phyloP scores from a whole-genome alignment of 441 rosid genomes.

The Mallotus japonicus region DNA sequence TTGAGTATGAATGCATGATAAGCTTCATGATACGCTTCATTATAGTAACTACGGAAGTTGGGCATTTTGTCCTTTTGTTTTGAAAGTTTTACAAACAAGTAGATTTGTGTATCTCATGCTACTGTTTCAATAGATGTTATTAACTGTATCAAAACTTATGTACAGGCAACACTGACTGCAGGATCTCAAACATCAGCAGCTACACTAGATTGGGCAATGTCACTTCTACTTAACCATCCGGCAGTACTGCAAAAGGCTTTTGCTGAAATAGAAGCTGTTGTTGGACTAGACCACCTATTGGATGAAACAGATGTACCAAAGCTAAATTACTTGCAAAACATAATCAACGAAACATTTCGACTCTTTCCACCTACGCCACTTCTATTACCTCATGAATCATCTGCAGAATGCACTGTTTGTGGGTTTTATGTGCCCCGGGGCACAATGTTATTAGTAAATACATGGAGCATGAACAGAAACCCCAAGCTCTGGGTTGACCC shows the following conservation, averaged over 20 bases:
- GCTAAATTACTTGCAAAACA: slow-evolving; percentile 30
- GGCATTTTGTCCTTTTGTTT: not conserved
- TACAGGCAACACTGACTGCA: slow-evolving; percentile 19
- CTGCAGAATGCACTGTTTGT: slow-evolving; percentile 27
- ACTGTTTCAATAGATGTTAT: no score
- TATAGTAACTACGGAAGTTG: not conserved
- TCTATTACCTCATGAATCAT: slow-evolving; percentile 29
- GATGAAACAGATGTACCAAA: slow-evolving; percentile 27
- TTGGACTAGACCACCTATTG: slow-evolving; percentile 19
- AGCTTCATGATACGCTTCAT: no score
- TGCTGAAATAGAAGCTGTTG: slow-evolving; percentile 16
- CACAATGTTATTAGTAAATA: slow-evolving; percentile 38
- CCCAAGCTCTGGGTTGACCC: slow-evolving; percentile 37
- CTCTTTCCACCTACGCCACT: slow-evolving; percentile 28
- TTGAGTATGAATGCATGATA: no score
- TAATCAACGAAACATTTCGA: slow-evolving; percentile 33
- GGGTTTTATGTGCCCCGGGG: slow-evolving; percentile 36
- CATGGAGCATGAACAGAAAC: slow-evolving; percentile 39
- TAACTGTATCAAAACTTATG: no score
- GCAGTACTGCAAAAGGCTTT: slow-evolving; percentile 16
- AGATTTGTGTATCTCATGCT: not conserved
- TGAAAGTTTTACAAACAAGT: not conserved
- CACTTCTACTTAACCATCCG: slow-evolving; percentile 34
- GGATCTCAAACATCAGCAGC: slow-evolving; percentile 30
- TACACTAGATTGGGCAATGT: slow-evolving; percentile 37